phyloP scores from a whole-genome alignment of 805 yeast species.

The Cyberlindnera euphorbiae region DNA sequence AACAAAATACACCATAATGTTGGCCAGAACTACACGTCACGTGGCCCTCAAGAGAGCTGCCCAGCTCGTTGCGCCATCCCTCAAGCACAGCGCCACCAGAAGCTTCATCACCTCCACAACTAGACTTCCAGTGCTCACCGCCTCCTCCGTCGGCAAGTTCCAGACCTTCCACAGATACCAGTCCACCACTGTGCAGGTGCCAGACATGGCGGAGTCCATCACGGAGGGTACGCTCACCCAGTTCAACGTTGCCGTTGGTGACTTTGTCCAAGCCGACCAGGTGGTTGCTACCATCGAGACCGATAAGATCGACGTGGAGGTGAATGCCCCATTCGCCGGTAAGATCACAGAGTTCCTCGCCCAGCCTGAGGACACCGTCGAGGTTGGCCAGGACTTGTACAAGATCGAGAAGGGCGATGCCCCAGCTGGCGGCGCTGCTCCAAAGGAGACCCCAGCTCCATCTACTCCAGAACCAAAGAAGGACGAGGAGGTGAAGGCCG shows the following conservation, averaged over 20 bases:
- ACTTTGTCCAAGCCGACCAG: conserved; percentile 81
- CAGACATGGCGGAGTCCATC: conserved; percentile 97
- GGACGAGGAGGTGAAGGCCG: conserved; percentile 27
- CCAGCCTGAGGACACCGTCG: conserved; percentile 85
- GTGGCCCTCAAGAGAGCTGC: conserved; percentile 9
- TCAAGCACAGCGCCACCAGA: conserved; percentile 5
- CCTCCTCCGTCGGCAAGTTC: conserved; percentile 1
- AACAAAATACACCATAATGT: conserved; percentile 8
- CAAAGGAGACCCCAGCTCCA: conserved; percentile 7
- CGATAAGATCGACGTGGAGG: conserved; percentile 96
- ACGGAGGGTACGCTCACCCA: conserved; percentile 90
- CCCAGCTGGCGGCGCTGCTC: conserved; percentile 51
- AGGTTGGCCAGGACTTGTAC: conserved; percentile 89
- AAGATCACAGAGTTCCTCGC: conserved; percentile 80
- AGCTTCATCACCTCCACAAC: conserved; percentile 6
- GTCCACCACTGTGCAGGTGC: conserved; percentile 71
- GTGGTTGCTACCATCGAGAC: conserved; percentile 95
- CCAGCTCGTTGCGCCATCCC: conserved; percentile 5
- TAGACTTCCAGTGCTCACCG: conserved; percentile 1
- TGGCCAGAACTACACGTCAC: conserved; percentile 13
- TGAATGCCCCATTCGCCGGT: conserved; percentile 91
- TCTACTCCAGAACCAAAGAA: conserved; percentile 7
- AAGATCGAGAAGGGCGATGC: conserved; percentile 77
- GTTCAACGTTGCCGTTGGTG: conserved; percentile 75
- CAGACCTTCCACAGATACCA: conserved; percentile 26